Evolutionary conservation across 352 stramenopile species (phyloP), one percentile per base, ranked within the genome.

Genomic region (Phytophthora hibernalis): DNA sequence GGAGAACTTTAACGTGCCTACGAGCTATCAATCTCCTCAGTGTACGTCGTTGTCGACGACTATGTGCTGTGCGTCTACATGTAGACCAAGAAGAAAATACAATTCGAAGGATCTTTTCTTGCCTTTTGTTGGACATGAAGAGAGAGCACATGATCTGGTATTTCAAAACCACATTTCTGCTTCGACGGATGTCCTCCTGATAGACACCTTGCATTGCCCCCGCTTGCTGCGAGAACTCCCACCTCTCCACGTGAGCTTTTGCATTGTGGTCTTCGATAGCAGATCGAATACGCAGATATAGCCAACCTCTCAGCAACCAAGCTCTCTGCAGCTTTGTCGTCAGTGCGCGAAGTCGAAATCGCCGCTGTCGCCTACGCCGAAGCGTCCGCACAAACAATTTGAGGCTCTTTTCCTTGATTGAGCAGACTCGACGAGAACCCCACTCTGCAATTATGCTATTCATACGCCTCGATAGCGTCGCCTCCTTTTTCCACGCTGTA

Each of bases 91-190:
- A 52, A 7, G 16, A 49, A 28, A 80, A 61, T 9, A 70, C 21
- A 8, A 1, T 16, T 12, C 75, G 68, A 20, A 65, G 42, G 2
- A 54, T 12, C 2, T 31, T 52, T 24, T 65, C 61, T 5, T 54
- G 59, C 16, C 58, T 75, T 21, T 50, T 57, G 28, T 80, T 68
- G 21, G 64, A 59, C 56, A 80, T 61, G 18, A 52, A 16, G 12
- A 83, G 52, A 30, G 71, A 65, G 11, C 72, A 80, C n/a, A 63
- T 68, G 24, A 80, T 37, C 54, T 78, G 71, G 47, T 77, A 83
- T 44, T 65, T 70, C 51, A 70, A 50, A 0, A 30, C 20, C 12
- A 62, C 22, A n/a, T 70, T 76, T 12, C 44, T 65, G 16, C 66
- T 61, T 6, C 71, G 71, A 13, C 35, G 38, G 15, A 67, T 49